These are phyloP conservation scores for Rutstroemia sp. DNA, from an alignment of 2,329 filamentous ascomycete species.

Conservation along the genomic window DNA sequence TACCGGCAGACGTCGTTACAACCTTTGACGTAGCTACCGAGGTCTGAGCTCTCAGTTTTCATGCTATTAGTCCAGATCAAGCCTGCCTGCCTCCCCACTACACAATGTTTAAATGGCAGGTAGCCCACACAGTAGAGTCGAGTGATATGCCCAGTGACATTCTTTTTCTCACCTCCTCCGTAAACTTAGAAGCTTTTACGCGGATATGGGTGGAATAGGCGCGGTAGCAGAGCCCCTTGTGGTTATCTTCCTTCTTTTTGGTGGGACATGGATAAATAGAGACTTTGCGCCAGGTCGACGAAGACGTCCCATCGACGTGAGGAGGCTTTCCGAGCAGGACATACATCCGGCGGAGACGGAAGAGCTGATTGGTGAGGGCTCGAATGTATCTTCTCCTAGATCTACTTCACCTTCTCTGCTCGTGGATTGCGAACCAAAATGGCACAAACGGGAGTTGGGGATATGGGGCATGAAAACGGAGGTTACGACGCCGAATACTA, in stretches of 20 bases:
- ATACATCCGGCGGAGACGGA: slow-evolving; percentile 6
- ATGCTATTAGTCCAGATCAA: neutral
- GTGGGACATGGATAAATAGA: slow-evolving; percentile 56
- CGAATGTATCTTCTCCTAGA: slow-evolving; percentile 6
- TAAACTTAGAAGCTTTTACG: neutral
- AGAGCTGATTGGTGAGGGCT: neutral
- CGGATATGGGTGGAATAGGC: slow-evolving; percentile 37
- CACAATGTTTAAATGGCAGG: neutral
- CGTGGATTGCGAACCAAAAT: slow-evolving; percentile 36
- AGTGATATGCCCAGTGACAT: neutral
- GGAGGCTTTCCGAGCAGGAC: too few species aligned
- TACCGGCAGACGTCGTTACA: too few species aligned
- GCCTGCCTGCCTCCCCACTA: neutral
- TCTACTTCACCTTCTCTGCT: slow-evolving; percentile 34
- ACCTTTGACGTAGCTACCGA: too few species aligned
- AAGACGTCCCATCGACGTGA: slow-evolving; percentile 8
- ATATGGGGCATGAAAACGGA: slow-evolving; percentile 39
- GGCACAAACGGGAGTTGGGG: slow-evolving; percentile 42
- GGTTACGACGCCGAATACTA: slow-evolving; percentile 54
- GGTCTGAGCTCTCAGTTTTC: neutral
- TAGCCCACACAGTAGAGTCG: too few species aligned
- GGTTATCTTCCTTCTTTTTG: slow-evolving; percentile 51
- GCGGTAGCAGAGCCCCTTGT: slow-evolving; percentile 54
- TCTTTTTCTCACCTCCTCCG: neutral
- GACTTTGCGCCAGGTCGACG: slow-evolving; percentile 30